Conservation (phyloP, 2,329 filamentous ascomycete genomes). For the Diaporthe sp. region DNA sequence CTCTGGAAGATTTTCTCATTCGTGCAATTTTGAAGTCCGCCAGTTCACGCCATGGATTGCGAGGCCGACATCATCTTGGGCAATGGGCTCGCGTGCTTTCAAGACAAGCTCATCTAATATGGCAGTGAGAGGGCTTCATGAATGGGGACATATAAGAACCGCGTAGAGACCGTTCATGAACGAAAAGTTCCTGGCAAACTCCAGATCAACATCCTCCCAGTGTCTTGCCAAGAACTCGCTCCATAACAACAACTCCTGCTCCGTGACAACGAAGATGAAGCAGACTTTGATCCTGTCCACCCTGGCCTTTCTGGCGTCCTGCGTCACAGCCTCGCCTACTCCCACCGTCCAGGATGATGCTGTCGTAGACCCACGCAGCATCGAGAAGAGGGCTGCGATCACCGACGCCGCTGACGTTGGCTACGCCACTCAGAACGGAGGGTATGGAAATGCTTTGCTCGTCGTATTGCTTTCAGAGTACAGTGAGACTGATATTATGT, state of each 20-base stretch:
- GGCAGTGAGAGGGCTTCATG: neutral
- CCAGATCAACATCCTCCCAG: neutral
- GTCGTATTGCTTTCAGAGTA: neutral
- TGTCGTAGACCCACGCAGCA: conserved; percentile 15
- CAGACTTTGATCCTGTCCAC: conserved; percentile 22
- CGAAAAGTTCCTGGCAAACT: neutral
- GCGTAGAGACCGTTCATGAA: neutral
- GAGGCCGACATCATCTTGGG: conserved; percentile 13
- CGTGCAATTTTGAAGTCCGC: conserved; percentile 13
- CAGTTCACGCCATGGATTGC: neutral
- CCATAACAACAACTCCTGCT: neutral
- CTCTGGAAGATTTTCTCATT: conserved; percentile 1
- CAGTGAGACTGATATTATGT: neutral
- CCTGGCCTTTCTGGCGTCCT: conserved; percentile 24
- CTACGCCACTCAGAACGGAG: conserved; percentile 27
- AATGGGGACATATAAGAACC: neutral
- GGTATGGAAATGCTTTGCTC: neutral
- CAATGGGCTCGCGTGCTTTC: neutral
- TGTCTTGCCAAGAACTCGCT: neutral
- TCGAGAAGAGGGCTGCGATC: conserved; percentile 20
- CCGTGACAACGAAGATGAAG: conserved; percentile 5
- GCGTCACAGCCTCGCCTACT: conserved; percentile 9
- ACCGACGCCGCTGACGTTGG: conserved; percentile 20
- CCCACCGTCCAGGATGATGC: conserved; percentile 18
- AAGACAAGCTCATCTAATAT: neutral